Base-by-base conservation (phyloP, 441 rosid species). In the Codiaeum variegatum region DNA sequence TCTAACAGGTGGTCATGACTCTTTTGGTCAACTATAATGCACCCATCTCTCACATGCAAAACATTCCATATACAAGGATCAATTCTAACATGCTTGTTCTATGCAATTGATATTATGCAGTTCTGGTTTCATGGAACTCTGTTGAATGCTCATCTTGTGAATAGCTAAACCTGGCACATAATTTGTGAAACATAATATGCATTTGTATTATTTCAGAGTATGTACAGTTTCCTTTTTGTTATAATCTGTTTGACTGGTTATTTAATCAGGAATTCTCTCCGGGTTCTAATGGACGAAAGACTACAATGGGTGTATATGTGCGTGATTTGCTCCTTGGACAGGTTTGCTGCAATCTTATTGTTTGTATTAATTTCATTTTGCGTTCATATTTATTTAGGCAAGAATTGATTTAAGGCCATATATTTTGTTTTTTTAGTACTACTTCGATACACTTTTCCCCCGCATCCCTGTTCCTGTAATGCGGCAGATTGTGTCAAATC, bases 271-370 rank as follows among this genome's bases (percentile, higher is more conserved):
- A 93, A 88, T 95, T 95, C 78, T 82, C 95, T 73, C 99, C 98
- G 12, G 95, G 95, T 70, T 93, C 97, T 42, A 84, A 78, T 79
- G 95, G 95, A 79, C 83, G 85, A 68, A 83, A 76, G 85, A 84
- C 97, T 36, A 90, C 97, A 75, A 93, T 95, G 95, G 99, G 98
- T 66, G 89, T 85, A 11, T 93, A 95, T 60, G 83, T 93, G 55
- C 97, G 99, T 40, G 99, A 95, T 86, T 82, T 95, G 81, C 91
- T 95, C 68, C 98, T 95, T 62, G 98, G 99, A 70, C 96, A 91
- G 99, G 98, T 93, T 71, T 86, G 86, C 78, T 69, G 67, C 67
- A 3, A 62, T 59, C 38, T 70, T 12, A 31, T 28, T n/a, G 19
- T 59, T 72, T 66, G 0, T 72, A 28, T 59, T 54, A 38, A 18